Conservation (phyloP, 106 monocot species). For the Chionographis japonica region DNA sequence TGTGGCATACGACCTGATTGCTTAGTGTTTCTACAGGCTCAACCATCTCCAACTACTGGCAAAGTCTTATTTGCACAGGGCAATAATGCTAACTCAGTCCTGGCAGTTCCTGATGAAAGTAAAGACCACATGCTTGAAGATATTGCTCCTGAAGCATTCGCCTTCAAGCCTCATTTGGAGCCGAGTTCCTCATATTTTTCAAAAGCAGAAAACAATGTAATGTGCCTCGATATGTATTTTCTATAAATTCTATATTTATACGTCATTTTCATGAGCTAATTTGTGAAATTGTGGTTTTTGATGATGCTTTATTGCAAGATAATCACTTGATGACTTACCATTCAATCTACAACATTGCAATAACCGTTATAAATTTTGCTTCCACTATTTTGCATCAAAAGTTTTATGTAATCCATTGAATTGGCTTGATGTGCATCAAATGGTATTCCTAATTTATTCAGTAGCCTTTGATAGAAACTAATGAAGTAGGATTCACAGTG, state of each 20-base stretch:
- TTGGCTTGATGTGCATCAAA: too few species aligned
- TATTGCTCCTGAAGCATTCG: constrained; percentile 27
- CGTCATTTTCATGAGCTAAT: not conserved
- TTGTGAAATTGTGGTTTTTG: too few species aligned
- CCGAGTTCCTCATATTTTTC: constrained; percentile 23
- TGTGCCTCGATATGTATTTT: not conserved
- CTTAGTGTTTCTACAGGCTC: constrained; percentile 29
- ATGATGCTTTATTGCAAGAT: too few species aligned
- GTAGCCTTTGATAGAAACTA: too few species aligned
- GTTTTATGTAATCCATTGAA: too few species aligned
- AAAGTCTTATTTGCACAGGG: constrained; percentile 26
- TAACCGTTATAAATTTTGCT: too few species aligned
- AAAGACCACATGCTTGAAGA: constrained; percentile 26
- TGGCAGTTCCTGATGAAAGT: constrained; percentile 16
- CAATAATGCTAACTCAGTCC: constrained; percentile 4
- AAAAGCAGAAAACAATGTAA: constrained; percentile 35
- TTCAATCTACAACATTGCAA: too few species aligned
- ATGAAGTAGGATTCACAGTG: too few species aligned
- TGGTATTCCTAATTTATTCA: too few species aligned
- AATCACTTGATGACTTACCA: too few species aligned
- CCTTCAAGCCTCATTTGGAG: constrained; percentile 40
- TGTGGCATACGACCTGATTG: not conserved
- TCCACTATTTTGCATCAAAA: too few species aligned
- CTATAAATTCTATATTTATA: not conserved
- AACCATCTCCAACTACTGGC: constrained; percentile 61